These are phyloP conservation scores for Nakazawaea anatomiae DNA, from an alignment of 805 yeast genomes.

Conservation along the genomic window DNA sequence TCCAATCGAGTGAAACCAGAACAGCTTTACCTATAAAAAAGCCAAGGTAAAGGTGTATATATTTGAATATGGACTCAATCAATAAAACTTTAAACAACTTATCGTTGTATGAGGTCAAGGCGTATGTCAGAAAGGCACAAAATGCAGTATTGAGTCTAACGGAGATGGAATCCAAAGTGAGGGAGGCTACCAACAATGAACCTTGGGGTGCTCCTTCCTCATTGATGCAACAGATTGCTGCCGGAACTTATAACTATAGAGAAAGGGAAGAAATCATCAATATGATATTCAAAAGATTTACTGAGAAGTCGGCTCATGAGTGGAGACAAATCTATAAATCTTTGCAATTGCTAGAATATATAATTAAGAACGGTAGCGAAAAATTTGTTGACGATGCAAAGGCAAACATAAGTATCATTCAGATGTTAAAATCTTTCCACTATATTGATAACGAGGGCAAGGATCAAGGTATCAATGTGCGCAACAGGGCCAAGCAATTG, in stretches of 20 bases:
- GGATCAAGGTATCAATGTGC: constrained; percentile 93
- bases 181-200: constrained; percentile 97
- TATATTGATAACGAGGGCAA: constrained; percentile 90
- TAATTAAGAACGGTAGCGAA: constrained; percentile 89
- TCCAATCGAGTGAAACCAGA: no score
- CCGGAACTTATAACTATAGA: constrained; percentile 83
- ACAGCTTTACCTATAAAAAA: no score
- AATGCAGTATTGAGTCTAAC: constrained; percentile 92
- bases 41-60: no score
- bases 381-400: constrained; percentile 93
- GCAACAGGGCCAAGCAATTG: constrained; percentile 82
- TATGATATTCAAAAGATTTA: constrained; percentile 80
- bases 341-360: constrained; percentile 83
- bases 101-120: constrained; percentile 90
- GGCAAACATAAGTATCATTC: constrained; percentile 71
- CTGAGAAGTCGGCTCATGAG: constrained; percentile 92
- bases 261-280: constrained; percentile 77
- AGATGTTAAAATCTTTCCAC: constrained; percentile 89
- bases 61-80: constrained; percentile 56
- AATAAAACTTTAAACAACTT: constrained; percentile 84
- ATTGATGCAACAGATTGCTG: constrained; percentile 91
- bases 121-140: constrained; percentile 95
- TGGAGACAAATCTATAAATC: constrained; percentile 98
- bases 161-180: constrained; percentile 91
- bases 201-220: constrained; percentile 98